Evolutionary conservation across 2,329 filamentous ascomycete species (phyloP).

Genomic region (Fusarium musae): DNA sequence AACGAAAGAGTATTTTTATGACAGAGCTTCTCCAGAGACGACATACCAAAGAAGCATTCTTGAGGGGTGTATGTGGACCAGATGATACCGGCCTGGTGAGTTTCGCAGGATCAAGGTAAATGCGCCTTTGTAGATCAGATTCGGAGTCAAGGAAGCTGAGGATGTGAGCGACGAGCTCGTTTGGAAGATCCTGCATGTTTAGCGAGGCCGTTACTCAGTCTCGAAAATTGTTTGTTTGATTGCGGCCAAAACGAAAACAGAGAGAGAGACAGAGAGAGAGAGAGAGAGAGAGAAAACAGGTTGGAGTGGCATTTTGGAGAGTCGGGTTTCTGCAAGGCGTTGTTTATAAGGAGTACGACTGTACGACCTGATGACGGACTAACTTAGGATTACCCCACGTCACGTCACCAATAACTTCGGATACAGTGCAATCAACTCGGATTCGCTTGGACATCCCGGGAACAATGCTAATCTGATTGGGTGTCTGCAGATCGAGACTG

Average conservation of each 20-base stretch:
- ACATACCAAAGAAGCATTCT: slow-evolving; percentile 65
- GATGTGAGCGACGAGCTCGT: slow-evolving; percentile 69
- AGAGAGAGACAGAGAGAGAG: too few species aligned
- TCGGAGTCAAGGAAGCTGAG: slow-evolving; percentile 63
- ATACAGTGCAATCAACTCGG: not conserved
- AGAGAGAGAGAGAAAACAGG: not conserved
- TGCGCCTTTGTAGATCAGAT: slow-evolving; percentile 59
- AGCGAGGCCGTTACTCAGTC: not conserved
- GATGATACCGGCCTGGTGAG: slow-evolving; percentile 41
- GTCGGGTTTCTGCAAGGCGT: not conserved
- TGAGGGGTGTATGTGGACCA: slow-evolving; percentile 55
- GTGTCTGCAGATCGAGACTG: not conserved
- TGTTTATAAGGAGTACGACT: slow-evolving; percentile 3
- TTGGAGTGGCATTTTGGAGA: not conserved
- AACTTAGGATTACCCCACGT: slow-evolving; percentile 23
- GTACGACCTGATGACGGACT: slow-evolving; percentile 20
- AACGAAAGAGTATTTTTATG: slow-evolving; percentile 67
- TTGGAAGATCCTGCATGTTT: slow-evolving; percentile 60
- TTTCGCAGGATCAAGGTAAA: slow-evolving; percentile 61
- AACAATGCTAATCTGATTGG: not conserved
- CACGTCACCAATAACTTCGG: slow-evolving; percentile 7
- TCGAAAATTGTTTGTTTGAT: not conserved
- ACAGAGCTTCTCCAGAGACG: slow-evolving; percentile 62
- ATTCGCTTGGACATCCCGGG: slow-evolving; percentile 10
- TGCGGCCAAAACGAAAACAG: not conserved